These are phyloP conservation scores for Fusarium siculi DNA, from an alignment of 2,329 filamentous ascomycete species.

Conservation along the genomic window DNA sequence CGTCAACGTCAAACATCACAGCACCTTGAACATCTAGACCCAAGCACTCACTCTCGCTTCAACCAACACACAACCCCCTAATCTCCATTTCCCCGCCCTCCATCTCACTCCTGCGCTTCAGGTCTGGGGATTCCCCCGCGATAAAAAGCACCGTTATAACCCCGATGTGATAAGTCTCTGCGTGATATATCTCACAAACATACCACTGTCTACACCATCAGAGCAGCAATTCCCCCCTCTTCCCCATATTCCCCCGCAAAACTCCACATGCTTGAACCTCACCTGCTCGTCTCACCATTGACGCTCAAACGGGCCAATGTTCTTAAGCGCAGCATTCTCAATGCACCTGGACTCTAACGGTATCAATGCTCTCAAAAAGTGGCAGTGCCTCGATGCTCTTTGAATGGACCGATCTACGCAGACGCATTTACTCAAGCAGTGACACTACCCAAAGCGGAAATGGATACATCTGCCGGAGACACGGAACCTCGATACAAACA, in stretches of 20 bases:
- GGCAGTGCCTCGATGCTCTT: not conserved
- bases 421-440: not conserved
- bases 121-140: constrained; percentile 11
- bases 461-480: constrained; percentile 8
- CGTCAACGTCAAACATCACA: not conserved
- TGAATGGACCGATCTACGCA: not conserved
- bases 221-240: not conserved
- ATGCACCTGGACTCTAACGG: not conserved
- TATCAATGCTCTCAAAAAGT: not conserved
- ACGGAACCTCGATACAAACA: not conserved
- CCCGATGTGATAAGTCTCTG: constrained; percentile 6
- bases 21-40: not conserved
- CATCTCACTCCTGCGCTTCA: not conserved
- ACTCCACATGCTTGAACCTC: constrained; percentile 19
- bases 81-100: constrained; percentile 12
- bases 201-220: constrained; percentile 6
- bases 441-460: constrained; percentile 3
- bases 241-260: constrained; percentile 33
- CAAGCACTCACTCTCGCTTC: not conserved
- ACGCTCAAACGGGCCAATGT: not conserved
- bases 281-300: constrained; percentile 26
- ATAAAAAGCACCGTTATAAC: not conserved
- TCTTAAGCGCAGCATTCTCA: not conserved
- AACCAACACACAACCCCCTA: not conserved
- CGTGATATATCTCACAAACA: constrained; percentile 22